These are phyloP conservation scores for Inga leiocalycina DNA, from an alignment of 306 rosid genomes.

Conservation along the genomic window DNA sequence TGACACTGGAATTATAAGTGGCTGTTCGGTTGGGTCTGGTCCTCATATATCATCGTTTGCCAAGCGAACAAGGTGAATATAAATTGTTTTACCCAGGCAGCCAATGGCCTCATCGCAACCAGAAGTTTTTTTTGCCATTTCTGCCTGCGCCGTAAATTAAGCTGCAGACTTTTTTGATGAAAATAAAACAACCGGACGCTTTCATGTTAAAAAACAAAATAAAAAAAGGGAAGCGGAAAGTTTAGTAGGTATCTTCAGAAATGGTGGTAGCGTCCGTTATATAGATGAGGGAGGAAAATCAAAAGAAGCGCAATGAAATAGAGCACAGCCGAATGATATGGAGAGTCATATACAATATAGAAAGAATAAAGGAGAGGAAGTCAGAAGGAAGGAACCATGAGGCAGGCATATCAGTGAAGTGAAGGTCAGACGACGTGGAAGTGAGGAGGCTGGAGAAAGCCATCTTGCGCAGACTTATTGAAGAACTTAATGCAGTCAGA, in stretches of 20 bases:
- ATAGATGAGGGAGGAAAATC: too few relatives aligned
- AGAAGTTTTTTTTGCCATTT: not conserved
- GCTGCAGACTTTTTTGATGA: not conserved
- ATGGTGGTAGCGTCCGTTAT: not conserved
- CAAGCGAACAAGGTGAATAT: not conserved
- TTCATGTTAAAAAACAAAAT: not conserved
- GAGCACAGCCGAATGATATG: not conserved
- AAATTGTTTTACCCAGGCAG: not conserved
- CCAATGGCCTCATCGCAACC: not conserved
- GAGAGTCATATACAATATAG: not conserved
- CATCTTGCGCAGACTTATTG: constrained; percentile 68
- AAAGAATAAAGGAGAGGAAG: not conserved
- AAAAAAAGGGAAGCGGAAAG: not conserved
- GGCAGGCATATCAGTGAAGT: not conserved
- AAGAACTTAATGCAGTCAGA: constrained; percentile 85
- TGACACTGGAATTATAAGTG: not conserved
- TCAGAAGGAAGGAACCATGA: not conserved
- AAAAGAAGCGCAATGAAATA: not conserved
- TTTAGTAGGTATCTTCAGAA: not conserved
- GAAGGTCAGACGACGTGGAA: constrained; percentile 47
- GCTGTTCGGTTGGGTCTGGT: not conserved
- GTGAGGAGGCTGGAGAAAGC: constrained; percentile 40
- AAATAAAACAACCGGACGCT: not conserved
- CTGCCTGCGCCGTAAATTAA: not conserved
- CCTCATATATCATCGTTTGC: not conserved